Evolutionary conservation across 805 yeast genomes (phyloP).

Genomic region (Candida coquimbonensis): DNA sequence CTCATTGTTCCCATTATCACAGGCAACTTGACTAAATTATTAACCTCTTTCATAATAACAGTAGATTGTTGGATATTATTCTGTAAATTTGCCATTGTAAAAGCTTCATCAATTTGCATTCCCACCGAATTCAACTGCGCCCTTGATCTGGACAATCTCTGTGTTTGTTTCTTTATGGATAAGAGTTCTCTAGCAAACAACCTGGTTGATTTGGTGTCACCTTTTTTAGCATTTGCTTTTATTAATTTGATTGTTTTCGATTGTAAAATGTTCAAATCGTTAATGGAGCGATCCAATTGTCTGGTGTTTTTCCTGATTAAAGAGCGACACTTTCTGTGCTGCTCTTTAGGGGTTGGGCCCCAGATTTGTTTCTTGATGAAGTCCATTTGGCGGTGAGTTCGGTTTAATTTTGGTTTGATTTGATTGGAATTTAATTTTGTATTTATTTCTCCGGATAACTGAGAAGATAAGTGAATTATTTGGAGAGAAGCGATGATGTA

Average conservation of each 20-base stretch:
- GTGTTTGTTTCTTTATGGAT: slow-evolving; percentile 64
- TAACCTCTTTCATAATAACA: slow-evolving; percentile 82
- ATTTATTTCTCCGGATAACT: too few relatives aligned
- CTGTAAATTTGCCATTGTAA: slow-evolving; percentile 75
- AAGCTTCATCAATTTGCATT: slow-evolving; percentile 88
- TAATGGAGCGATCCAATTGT: slow-evolving; percentile 59
- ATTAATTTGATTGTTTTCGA: slow-evolving; percentile 74
- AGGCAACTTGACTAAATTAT: slow-evolving; percentile 69
- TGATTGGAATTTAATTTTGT: too few relatives aligned
- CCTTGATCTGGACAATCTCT: slow-evolving; percentile 67
- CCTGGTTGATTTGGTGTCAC: slow-evolving; percentile 69
- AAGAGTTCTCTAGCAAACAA: slow-evolving; percentile 78
- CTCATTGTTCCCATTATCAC: slow-evolving; percentile 77
- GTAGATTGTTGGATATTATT: slow-evolving; percentile 77
- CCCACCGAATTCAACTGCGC: slow-evolving; percentile 82
- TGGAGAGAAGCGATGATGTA: too few relatives aligned
- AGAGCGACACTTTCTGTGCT: slow-evolving; percentile 66
- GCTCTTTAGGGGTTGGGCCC: slow-evolving; percentile 97
- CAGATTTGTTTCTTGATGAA: slow-evolving; percentile 78
- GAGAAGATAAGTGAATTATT: too few relatives aligned
- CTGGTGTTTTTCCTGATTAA: slow-evolving; percentile 79
- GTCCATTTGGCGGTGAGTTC: slow-evolving; percentile 47
- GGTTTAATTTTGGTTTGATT: neutral
- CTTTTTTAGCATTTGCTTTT: slow-evolving; percentile 65
- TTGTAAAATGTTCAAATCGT: slow-evolving; percentile 60